phyloP scores from a whole-genome alignment of 108 stramenopile genomes.

The Stephanodiscus triporus region DNA sequence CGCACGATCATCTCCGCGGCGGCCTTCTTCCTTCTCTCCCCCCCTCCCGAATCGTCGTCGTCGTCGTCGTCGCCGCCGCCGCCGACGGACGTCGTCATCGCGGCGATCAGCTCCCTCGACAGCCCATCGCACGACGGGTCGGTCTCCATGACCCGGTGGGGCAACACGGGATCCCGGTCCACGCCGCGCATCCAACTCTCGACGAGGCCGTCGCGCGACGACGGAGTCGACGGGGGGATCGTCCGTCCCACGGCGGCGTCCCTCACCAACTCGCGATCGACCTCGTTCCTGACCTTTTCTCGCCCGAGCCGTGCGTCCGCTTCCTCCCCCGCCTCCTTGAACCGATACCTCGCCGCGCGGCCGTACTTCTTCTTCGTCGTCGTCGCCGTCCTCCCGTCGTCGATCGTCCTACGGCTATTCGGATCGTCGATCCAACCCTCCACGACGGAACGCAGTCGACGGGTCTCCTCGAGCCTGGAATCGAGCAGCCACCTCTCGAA shows the following conservation, averaged over 20 bases:
- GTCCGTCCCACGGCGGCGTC: not conserved
- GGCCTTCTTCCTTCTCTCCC: constrained; percentile 5
- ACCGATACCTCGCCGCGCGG: constrained; percentile 5
- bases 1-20: constrained; percentile 17
- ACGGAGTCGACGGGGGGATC: not conserved
- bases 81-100: constrained; percentile 4
- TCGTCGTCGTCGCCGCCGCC: constrained; percentile 33
- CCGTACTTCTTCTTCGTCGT: constrained; percentile 25
- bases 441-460: constrained; percentile 22
- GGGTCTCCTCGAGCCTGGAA: constrained; percentile 63
- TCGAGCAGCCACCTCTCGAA: constrained; percentile 85
- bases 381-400: not conserved
- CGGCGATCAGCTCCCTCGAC: constrained; percentile 31
- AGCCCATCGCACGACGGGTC: constrained; percentile 27
- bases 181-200: constrained; percentile 5
- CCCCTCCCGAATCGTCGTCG: constrained; percentile 21
- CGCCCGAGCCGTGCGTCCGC: not conserved
- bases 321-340: not conserved
- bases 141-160: constrained; percentile 18
- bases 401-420: too few relatives aligned
- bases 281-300: constrained; percentile 17
- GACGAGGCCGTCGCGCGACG: not conserved
- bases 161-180: constrained; percentile 50
- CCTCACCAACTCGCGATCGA: constrained; percentile 21
- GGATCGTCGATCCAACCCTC: constrained; percentile 21